These are phyloP conservation scores for Groenewaldozyma salmanticensis DNA, from an alignment of 805 yeast species.

Conservation along the genomic window DNA sequence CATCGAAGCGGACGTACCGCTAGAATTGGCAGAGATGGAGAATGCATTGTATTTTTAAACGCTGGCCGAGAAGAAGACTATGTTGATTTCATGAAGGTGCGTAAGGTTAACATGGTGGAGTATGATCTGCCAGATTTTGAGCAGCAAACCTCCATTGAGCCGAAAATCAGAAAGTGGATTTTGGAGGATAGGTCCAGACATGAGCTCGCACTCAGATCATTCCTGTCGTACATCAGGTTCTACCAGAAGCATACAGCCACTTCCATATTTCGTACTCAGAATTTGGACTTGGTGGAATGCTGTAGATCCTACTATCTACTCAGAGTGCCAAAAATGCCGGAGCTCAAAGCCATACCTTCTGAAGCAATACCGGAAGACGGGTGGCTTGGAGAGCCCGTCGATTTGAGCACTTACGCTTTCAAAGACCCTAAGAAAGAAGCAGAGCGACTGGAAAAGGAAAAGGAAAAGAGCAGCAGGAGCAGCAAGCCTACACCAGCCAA, in stretches of 20 bases:
- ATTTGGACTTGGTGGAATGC: slow-evolving; percentile 60
- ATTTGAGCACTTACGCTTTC: slow-evolving; percentile 60
- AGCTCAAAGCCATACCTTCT: slow-evolving; percentile 40
- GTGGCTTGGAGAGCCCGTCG: slow-evolving; percentile 55
- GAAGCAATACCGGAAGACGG: slow-evolving; percentile 59
- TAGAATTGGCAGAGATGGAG: slow-evolving; percentile 77
- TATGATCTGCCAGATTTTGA: slow-evolving; percentile 19
- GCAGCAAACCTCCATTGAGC: slow-evolving; percentile 7
- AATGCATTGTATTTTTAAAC: slow-evolving; percentile 63
- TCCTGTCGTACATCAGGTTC: slow-evolving; percentile 72
- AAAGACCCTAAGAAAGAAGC: slow-evolving; percentile 55
- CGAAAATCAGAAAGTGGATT: slow-evolving; percentile 41
- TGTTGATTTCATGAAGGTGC: slow-evolving; percentile 69
- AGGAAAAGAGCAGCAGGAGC: slow-evolving; percentile 20
- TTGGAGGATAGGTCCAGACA: slow-evolving; percentile 68
- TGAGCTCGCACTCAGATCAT: slow-evolving; percentile 70
- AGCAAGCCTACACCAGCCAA: slow-evolving; percentile 7
- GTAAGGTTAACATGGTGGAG: slow-evolving; percentile 45
- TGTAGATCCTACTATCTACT: slow-evolving; percentile 73
- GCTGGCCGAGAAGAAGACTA: slow-evolving; percentile 74
- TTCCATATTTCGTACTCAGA: slow-evolving; percentile 70
- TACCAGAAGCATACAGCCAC: slow-evolving; percentile 83
- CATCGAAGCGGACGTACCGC: slow-evolving; percentile 97
- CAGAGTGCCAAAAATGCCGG: slow-evolving; percentile 93
- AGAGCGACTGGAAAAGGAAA: slow-evolving; percentile 48